Percentiles rank a stretch among this genome's conserved stretches.
These are phyloP conservation scores for Serpula lacrymans DNA, from an alignment of 768 basidiomycete genomes.

Conservation along the genomic window DNA sequence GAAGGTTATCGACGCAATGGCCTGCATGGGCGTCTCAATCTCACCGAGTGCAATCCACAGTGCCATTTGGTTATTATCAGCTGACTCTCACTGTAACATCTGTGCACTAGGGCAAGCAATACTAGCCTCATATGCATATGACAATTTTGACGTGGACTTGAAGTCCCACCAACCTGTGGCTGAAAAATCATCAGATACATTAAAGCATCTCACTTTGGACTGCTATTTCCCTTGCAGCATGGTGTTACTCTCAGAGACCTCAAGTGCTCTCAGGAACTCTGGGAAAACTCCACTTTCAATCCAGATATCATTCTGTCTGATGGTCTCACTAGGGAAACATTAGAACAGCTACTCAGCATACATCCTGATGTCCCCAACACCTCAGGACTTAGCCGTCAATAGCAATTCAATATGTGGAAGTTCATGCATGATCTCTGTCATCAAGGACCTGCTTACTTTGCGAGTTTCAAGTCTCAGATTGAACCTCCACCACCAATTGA, in stretches of 20 bases:
- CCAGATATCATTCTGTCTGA: constrained; percentile 2
- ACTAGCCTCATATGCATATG: constrained; percentile 30
- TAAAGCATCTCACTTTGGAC: constrained; percentile 22
- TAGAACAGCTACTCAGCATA: constrained; percentile 5
- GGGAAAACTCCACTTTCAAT: constrained; percentile 27
- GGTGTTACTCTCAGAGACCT: constrained; percentile 23
- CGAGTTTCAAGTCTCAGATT: constrained; percentile 11
- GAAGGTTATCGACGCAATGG: constrained; percentile 24
- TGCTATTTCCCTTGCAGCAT: constrained; percentile 19
- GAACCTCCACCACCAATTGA: constrained; percentile 22
- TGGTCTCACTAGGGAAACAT: constrained; percentile 5
- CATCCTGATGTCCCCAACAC: constrained; percentile 14
- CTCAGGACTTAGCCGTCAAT: constrained; percentile 15
- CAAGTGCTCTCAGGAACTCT: constrained; percentile 29
- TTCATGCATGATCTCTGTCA: constrained; percentile 9
- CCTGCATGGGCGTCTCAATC: constrained; percentile 27
- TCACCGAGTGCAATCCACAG: constrained; percentile 21
- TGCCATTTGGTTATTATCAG: constrained; percentile 21
- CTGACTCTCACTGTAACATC: constrained; percentile 14
- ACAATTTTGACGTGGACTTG: constrained; percentile 43
- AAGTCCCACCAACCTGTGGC: constrained; percentile 25
- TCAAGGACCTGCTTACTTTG: constrained; percentile 19
- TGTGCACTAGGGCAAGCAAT: constrained; percentile 19
- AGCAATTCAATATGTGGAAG: constrained; percentile 22
- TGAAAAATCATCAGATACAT: constrained; percentile 20